Evolutionary conservation across 257 asterid species (phyloP).

Genomic region (Marsdenia floribunda): DNA sequence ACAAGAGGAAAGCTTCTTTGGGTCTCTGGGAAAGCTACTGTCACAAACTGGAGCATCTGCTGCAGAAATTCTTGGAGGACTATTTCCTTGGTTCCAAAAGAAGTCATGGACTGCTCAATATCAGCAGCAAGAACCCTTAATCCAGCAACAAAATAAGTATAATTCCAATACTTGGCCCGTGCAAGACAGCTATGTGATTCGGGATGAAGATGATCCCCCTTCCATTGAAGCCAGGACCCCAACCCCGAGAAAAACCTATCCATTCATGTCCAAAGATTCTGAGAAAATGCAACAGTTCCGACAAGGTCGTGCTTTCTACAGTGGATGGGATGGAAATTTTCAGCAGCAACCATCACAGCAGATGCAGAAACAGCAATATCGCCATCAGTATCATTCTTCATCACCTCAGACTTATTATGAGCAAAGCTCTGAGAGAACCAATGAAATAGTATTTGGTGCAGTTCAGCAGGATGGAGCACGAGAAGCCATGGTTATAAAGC

Average conservation of each 20-base stretch:
- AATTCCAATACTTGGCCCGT: constrained; percentile 48
- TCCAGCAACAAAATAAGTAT: constrained; percentile 44
- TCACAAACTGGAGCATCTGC: constrained; percentile 62
- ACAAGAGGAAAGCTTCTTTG: constrained; percentile 65
- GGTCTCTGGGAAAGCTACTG: constrained; percentile 51
- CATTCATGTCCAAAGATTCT: constrained; percentile 80
- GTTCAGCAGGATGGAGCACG: constrained; percentile 54
- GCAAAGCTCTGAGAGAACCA: constrained; percentile 50
- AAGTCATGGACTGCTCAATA: constrained; percentile 32
- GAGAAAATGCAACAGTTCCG: constrained; percentile 86
- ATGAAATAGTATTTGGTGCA: constrained; percentile 83
- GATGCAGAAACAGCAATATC: constrained; percentile 61
- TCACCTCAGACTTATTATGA: constrained; percentile 66
- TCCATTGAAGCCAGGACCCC: constrained; percentile 65
- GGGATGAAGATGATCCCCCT: constrained; percentile 79
- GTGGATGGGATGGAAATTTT: constrained; percentile 59
- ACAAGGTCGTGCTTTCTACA: constrained; percentile 67
- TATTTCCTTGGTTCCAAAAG: constrained; percentile 59
- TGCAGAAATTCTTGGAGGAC: constrained; percentile 56
- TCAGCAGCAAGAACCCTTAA: constrained; percentile 30
- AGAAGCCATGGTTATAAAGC: constrained; percentile 53
- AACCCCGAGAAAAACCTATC: constrained; percentile 85
- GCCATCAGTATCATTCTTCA: constrained; percentile 54
- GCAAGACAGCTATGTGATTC: constrained; percentile 78
- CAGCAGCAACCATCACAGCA: constrained; percentile 46